Evolutionary conservation across 768 basidiomycete genomes (phyloP), one percentile per base, ranked within the genome.

Genomic region (Filobasidium wieringae): DNA sequence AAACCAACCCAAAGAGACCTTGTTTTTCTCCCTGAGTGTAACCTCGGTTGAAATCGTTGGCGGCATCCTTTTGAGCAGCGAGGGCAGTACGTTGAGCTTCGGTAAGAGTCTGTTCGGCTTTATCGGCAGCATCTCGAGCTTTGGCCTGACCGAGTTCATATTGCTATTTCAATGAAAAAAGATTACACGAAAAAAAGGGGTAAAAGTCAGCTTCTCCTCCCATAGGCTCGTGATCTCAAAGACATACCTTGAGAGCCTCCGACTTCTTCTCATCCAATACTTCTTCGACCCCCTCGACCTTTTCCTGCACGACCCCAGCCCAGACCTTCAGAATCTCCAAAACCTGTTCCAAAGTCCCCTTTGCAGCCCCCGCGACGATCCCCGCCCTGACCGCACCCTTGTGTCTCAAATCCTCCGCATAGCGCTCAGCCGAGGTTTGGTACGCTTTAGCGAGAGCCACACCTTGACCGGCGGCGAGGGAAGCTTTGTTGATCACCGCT

Each of bases 111-210:
- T 39, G 30, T 33, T 37, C 39, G 22, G 37, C 37, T 41, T 54
- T 30, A 24, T 15, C 53, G 15, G 31, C 33, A 15, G 33, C 15
- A 2, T 37, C n/a, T 27, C 39, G n/a, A n/a, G 27, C 53, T 27
- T 54, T 54, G 36, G 53, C 53, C 31, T 40, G 40, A 2, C 53
- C 53, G 40, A 40, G 53, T 17, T 54, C 33, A 24, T 54, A 54
- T 31, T 54, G 53, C 53, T 54, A 33, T 15, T 29, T 26, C 17
- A 6, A 22, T 12, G 7, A 22, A 26, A 29, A 34, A 11, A 7
- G 19, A 24, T 17, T 7, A 5, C 15, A 26, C 27, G 15, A 33
- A 19, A 33, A 9, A n/a, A n/a, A 15, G 4, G 52, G 7, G 52
- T 15, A 24, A 24, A 27, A 17, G 17, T 26, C 30, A 15, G n/a